phyloP scores from a whole-genome alignment of 2,329 filamentous ascomycete species.

The Aspergillus tanneri region DNA sequence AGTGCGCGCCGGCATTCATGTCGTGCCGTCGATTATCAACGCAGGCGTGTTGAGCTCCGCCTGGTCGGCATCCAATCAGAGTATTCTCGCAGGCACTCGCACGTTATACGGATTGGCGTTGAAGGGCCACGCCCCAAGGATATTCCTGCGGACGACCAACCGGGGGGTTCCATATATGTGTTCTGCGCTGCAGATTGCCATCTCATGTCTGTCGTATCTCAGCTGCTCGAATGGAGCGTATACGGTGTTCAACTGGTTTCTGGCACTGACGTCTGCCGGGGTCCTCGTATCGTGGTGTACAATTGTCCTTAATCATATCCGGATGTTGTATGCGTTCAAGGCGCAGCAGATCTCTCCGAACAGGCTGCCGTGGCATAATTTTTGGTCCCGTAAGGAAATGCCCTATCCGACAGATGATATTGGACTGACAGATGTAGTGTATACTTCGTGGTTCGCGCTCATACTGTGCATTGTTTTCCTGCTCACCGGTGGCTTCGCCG shows the following conservation, averaged over 20 bases:
- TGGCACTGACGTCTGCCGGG: conserved; percentile 61
- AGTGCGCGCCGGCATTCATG: conserved; percentile 63
- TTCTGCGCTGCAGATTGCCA: conserved; percentile 39
- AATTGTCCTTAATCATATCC: conserved; percentile 61
- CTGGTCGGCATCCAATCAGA: conserved; percentile 68
- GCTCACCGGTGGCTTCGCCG: conserved; percentile 66
- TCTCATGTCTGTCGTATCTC: conserved; percentile 49
- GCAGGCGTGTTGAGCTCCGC: conserved; percentile 72
- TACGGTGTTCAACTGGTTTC: conserved; percentile 66
- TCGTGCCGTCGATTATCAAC: conserved; percentile 71
- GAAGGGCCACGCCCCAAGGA: conserved; percentile 53
- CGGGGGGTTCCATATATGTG: conserved; percentile 48
- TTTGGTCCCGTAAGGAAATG: conserved; percentile 57
- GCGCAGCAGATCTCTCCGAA: conserved; percentile 53
- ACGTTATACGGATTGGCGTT: conserved; percentile 51
- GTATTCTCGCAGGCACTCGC: conserved; percentile 56
- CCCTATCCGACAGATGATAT: not conserved
- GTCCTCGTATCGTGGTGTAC: conserved; percentile 64
- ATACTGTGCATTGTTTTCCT: conserved; percentile 63
- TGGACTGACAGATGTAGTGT: conserved; percentile 42
- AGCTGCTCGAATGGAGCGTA: conserved; percentile 51
- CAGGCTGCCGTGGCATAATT: conserved; percentile 62
- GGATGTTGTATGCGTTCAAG: conserved; percentile 55
- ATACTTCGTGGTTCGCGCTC: conserved; percentile 61
- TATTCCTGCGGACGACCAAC: conserved; percentile 42